Percentiles rank a stretch among this genome's conserved stretches.
These are phyloP conservation scores for Polyplosphaeria fusca DNA, from an alignment of 495 filamentous ascomycete species.

Conservation along the genomic window DNA sequence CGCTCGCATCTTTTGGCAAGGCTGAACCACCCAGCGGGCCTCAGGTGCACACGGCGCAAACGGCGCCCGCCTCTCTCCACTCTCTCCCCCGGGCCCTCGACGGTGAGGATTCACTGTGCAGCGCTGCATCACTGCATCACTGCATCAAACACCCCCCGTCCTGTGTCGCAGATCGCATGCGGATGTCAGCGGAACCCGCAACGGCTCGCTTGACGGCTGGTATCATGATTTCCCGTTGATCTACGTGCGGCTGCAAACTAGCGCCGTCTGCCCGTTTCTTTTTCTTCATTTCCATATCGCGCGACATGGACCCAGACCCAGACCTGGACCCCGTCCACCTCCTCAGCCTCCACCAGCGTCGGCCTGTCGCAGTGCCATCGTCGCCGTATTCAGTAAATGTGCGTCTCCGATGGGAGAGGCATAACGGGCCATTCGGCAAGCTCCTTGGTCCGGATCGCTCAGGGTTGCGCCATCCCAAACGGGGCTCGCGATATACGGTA, in stretches of 20 bases:
- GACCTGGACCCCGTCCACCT: too few relatives aligned
- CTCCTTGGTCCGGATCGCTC: too few relatives aligned
- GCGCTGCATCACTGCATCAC: neutral
- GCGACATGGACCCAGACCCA: too few relatives aligned
- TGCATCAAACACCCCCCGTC: slow-evolving; percentile 4
- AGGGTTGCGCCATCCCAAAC: too few relatives aligned
- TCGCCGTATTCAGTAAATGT: too few relatives aligned
- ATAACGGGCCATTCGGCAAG: too few relatives aligned
- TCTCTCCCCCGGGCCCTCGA: neutral
- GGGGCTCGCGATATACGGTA: too few relatives aligned
- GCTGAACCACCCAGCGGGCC: slow-evolving; percentile 2
- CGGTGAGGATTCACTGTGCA: neutral
- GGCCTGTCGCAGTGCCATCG: too few relatives aligned
- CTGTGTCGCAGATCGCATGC: neutral
- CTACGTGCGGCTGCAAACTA: slow-evolving; percentile 26
- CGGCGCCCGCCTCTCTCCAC: neutral
- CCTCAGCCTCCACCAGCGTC: too few relatives aligned
- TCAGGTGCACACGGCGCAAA: slow-evolving; percentile 2
- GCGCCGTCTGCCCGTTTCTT: neutral
- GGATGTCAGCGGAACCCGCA: slow-evolving; percentile 6
- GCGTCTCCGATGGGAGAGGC: too few relatives aligned
- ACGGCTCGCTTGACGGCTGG: neutral
- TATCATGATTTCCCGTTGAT: slow-evolving; percentile 25
- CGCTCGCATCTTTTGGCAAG: neutral
- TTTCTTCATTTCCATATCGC: neutral